Conservation (phyloP, 495 filamentous ascomycete species). For the Corynascus novoguineensis region DNA sequence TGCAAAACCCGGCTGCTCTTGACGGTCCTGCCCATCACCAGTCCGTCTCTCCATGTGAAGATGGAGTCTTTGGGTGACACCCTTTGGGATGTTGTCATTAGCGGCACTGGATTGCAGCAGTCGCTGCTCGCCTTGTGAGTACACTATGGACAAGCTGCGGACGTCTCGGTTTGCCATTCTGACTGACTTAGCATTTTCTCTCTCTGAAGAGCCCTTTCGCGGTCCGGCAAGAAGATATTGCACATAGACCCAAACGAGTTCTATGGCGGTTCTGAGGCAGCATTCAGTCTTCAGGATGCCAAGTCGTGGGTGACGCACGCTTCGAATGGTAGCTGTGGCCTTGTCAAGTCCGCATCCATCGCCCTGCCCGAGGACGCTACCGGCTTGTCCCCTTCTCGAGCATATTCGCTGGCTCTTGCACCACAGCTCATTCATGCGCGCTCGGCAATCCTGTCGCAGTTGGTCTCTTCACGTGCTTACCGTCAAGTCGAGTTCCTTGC, state of each 20-base stretch:
- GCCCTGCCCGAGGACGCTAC: constrained; percentile 22
- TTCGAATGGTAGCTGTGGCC: constrained; percentile 4
- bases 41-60: constrained; percentile 23
- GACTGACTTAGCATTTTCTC: constrained; percentile 57
- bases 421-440: constrained; percentile 84
- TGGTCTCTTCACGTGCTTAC: constrained; percentile 84
- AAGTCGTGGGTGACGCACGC: constrained; percentile 57
- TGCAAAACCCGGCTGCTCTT: constrained; percentile 15
- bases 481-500: constrained; percentile 88
- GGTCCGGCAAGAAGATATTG: constrained; percentile 84
- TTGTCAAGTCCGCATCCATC: constrained; percentile 27
- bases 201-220: constrained; percentile 74
- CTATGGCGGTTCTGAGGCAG: constrained; percentile 83
- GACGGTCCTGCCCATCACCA: constrained; percentile 22
- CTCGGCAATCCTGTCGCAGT: constrained; percentile 64
- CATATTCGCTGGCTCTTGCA: constrained; percentile 78
- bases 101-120: constrained; percentile 82
- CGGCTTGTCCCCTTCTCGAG: constrained; percentile 58
- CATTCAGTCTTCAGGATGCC: constrained; percentile 78
- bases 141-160: constrained; percentile 7
- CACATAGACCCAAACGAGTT: constrained; percentile 83
- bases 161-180: constrained; percentile 37
- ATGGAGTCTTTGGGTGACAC: constrained; percentile 82
- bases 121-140: constrained; percentile 91
- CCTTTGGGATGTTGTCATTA: constrained; percentile 85